phyloP scores from a whole-genome alignment of 1,284 basidiomycete species.

The Sanghuangporus sanghuang region DNA sequence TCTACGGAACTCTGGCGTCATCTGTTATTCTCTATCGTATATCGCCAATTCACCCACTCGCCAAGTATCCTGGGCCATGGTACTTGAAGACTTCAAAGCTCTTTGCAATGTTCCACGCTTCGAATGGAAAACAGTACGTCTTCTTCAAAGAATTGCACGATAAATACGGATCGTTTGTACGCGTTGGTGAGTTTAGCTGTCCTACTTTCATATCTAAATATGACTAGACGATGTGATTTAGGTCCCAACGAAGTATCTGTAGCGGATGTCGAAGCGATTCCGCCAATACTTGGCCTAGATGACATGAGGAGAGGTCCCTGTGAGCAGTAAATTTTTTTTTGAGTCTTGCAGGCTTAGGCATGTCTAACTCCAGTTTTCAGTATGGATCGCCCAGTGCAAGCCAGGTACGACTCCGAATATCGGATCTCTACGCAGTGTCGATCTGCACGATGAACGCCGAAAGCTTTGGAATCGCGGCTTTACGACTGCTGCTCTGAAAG shows the following conservation, averaged over 20 bases:
- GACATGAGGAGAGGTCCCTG: constrained; percentile 30
- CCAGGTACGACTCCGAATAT: neutral
- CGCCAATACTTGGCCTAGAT: constrained; percentile 25
- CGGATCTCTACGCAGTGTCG: constrained; percentile 25
- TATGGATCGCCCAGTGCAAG: neutral
- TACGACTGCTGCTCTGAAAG: constrained; percentile 31
- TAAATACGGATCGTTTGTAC: constrained; percentile 19
- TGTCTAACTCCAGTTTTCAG: neutral
- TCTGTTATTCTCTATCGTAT: constrained; percentile 20
- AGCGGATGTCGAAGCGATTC: constrained; percentile 26
- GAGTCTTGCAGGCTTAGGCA: neutral
- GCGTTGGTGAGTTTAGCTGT: constrained; percentile 14
- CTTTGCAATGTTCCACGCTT: constrained; percentile 8
- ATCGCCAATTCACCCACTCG: constrained; percentile 24
- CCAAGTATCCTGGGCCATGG: constrained; percentile 22
- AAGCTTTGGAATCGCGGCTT: constrained; percentile 40
- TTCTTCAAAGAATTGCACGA: constrained; percentile 18
- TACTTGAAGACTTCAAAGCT: constrained; percentile 19
- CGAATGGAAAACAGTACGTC: constrained; percentile 15
- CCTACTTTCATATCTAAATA: neutral
- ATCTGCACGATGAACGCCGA: constrained; percentile 34
- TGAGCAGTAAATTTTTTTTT: neutral
- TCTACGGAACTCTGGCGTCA: constrained; percentile 3
- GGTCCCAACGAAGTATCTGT: constrained; percentile 34
- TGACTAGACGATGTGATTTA: constrained; percentile 12